Evolutionary conservation across 2,329 filamentous ascomycete genomes (phyloP), one percentile per base, ranked within the genome.

Genomic region (Karstenula rhodostoma): DNA sequence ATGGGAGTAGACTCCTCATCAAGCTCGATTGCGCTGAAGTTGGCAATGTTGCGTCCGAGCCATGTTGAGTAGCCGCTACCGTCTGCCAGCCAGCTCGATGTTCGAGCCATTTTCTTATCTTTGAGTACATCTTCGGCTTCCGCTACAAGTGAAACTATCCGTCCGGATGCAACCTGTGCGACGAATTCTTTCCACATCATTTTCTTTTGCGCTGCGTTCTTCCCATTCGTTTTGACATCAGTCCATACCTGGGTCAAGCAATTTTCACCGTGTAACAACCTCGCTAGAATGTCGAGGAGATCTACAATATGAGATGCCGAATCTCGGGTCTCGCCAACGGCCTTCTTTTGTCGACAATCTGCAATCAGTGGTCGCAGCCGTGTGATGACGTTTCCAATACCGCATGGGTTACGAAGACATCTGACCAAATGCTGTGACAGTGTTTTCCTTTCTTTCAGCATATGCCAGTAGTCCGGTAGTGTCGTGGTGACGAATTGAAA

Each of bases 381-480:
- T n/a, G 88, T 84, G 10, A 93, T 75, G 29, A 94, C 73, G n/a
- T 91, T 90, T 62, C 93, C 94, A 33, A 97, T 77, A 0, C 93
- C 94, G 2, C 89, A 84, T 17, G 95, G 82, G 71, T 89, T 97
- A 58, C 84, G 84, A 5, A 99, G 79, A 70, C 89, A 92, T 60
- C 79, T 76, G 1, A 91, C 67, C 17, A 98, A 78, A 2, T 85
- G 76, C 43, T 62, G 59, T 25, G 58, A 43, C 19, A 72, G 61
- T n/a, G 79, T 80, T 59, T 86, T 84, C 29, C 66, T 60, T 42
- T 68, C 60, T 40, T 82, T 78, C 17, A 94, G 72, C 9, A 87
- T 70, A 49, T 54, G 73, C 94, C 95, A 98, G 77, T 94, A 96
- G 72, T 94, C 91, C 1, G 92, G 91, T 8, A 93, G 81, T 27